Evolutionary conservation across 768 basidiomycete species (phyloP), one percentile per base, ranked within the genome.

Genomic region (Trametes meyenii): DNA sequence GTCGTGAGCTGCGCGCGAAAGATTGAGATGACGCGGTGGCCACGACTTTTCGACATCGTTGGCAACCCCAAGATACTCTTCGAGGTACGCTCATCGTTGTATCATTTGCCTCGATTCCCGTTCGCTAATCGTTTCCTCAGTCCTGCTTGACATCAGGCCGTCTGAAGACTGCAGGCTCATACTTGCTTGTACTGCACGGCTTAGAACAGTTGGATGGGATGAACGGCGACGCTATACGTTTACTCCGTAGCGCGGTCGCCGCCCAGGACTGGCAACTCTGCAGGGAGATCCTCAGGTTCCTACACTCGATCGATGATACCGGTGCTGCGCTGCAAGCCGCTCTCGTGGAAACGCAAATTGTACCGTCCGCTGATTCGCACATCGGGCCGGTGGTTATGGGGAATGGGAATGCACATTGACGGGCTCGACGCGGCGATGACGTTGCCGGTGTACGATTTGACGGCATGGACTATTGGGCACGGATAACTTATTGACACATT

Each of bases 1-100:
- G 92, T 98, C 13, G 96, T 98, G 11, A 89, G 92, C 5, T 98
- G 96, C 68, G 96, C 97, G 19, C 81, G 97, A 55, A 99, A 99
- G 78, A 98, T 94, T 6, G 97, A 99, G 75, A 83, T 96, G 71
- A 88, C 92, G 4, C 76, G 90, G 52, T 99, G 97, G 97, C 83
- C 84, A 48, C 83, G 88, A 56, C 76, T 99, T 42, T 99, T 99
- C 72, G 85, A 86, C 57, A 82, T 92, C 36, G 95, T 96, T 2
- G 97, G 97, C 7, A 91, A 89, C 70, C 96, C 97, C 0, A 87
- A 95, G 69, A 78, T 83, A 3, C 78, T 99, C 39, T 98, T 98
- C 70, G 96, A 99, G 82, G 93, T 96, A 69, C 54, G 79, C 75
- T 19, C 61, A 55, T 45, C 16, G 6, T n/a, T 35, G 6, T 50